phyloP scores from a whole-genome alignment of 2,329 filamentous ascomycete genomes.

The Cladophialophora exuberans region DNA sequence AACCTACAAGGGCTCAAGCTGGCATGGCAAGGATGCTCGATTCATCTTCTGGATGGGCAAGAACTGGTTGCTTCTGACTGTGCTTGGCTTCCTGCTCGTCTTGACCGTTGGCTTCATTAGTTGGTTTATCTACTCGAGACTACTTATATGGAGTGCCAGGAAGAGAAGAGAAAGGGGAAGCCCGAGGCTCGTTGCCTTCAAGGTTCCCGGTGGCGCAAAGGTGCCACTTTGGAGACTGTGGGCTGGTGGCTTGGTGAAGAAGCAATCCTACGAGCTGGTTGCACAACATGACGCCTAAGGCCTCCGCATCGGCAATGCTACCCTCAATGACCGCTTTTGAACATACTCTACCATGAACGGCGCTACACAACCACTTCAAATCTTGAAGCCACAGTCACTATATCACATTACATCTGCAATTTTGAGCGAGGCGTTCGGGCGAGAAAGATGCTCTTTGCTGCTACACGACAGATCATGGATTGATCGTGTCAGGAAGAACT shows the following conservation, averaged over 20 bases:
- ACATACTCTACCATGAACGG: not conserved
- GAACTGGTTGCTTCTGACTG: conserved; percentile 60
- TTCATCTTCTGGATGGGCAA: conserved; percentile 68
- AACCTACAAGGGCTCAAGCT: conserved; percentile 66
- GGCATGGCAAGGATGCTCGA: conserved; percentile 66
- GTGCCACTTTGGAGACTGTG: conserved; percentile 26
- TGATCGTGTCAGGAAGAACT: too few species aligned
- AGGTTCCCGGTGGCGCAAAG: conserved; percentile 13
- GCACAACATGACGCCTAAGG: conserved; percentile 30
- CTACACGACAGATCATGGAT: too few species aligned
- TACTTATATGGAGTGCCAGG: conserved; percentile 43
- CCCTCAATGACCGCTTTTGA: not conserved
- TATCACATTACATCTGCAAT: not conserved
- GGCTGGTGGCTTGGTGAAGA: conserved; percentile 17
- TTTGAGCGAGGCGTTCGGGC: not conserved
- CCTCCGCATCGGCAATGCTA: not conserved
- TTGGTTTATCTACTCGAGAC: conserved; percentile 56
- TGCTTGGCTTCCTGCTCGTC: conserved; percentile 55
- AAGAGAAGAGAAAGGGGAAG: conserved; percentile 15
- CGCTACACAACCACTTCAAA: not conserved
- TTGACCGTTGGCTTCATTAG: conserved; percentile 50
- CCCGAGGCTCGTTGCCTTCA: conserved; percentile 17
- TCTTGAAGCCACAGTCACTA: not conserved
- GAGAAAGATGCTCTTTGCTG: too few species aligned
- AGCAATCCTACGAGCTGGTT: conserved; percentile 24